Conservation (phyloP, 768 basidiomycete species). For the Amanita inopinata region DNA sequence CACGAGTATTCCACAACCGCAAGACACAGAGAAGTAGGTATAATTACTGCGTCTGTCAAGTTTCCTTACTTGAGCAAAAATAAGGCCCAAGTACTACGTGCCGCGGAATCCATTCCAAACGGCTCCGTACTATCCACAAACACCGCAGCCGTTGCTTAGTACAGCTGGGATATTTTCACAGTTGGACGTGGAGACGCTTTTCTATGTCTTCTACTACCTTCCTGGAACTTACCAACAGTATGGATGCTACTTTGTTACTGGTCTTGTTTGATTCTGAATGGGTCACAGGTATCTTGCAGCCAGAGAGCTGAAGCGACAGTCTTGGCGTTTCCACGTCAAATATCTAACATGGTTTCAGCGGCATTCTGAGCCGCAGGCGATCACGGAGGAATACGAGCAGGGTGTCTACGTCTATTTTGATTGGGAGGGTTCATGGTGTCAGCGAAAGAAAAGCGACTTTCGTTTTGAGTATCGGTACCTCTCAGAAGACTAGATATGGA, state of each 20-base stretch:
- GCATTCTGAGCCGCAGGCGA: constrained; percentile 94
- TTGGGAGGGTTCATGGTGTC: constrained; percentile 99
- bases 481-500: constrained; percentile 62
- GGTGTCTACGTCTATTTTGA: constrained; percentile 99
- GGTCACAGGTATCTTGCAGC: constrained; percentile 78
- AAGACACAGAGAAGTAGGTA: constrained; percentile 90
- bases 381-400: constrained; percentile 99
- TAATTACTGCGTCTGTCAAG: constrained; percentile 2
- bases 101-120: constrained; percentile 88
- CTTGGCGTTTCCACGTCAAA: constrained; percentile 99
- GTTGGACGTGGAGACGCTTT: constrained; percentile 93
- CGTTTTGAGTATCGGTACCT: constrained; percentile 94
- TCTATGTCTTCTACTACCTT: constrained; percentile 98
- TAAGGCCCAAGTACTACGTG: constrained; percentile 92
- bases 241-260: constrained; percentile 19
- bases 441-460: constrained; percentile 97
- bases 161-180: constrained; percentile 81
- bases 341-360: constrained; percentile 99
- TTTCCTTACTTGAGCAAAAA: constrained; percentile 8
- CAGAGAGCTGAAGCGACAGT: constrained; percentile 92
- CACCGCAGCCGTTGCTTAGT: constrained; percentile 69
- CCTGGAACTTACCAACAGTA: constrained; percentile 98
- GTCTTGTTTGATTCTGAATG: neutral
- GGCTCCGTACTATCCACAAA: constrained; percentile 91
- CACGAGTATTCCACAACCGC: constrained; percentile 79